A percentile compares a stretch with the other conserved stretches of the same genome.
Conservation (phyloP, 441 rosid genomes). For the Mallotus japonicus region DNA sequence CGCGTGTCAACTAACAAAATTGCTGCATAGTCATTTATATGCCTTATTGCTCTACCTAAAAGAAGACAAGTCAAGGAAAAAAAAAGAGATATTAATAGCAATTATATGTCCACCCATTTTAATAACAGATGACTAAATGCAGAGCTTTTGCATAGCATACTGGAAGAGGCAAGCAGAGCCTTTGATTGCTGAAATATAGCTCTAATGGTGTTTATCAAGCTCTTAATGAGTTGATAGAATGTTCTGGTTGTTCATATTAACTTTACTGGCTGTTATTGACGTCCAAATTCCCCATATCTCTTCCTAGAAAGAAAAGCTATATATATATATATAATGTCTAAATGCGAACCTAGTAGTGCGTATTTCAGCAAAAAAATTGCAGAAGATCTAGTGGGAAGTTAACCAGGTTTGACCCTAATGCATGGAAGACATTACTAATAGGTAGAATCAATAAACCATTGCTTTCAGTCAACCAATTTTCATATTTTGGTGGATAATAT, state of each 20-base stretch:
- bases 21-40: conserved; percentile 83
- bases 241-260: too few relatives aligned
- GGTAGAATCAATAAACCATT: neutral
- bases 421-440: neutral
- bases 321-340: neutral
- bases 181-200: too few relatives aligned
- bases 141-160: neutral
- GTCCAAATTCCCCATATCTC: too few relatives aligned
- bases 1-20: conserved; percentile 85
- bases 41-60: conserved; percentile 87
- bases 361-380: neutral
- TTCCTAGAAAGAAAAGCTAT: too few relatives aligned
- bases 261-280: too few relatives aligned
- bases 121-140: neutral
- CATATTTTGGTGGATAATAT: neutral
- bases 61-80: conserved; percentile 10
- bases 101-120: neutral
- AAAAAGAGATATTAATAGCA: neutral
- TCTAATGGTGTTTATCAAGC: neutral
- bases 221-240: neutral
- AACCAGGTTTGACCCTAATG: neutral
- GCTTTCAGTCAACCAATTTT: neutral
- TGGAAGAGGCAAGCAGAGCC: neutral
- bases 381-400: neutral
- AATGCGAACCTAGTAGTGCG: too few relatives aligned